phyloP scores from a whole-genome alignment of 2,329 filamentous ascomycete genomes.

The Colletotrichum sp. region DNA sequence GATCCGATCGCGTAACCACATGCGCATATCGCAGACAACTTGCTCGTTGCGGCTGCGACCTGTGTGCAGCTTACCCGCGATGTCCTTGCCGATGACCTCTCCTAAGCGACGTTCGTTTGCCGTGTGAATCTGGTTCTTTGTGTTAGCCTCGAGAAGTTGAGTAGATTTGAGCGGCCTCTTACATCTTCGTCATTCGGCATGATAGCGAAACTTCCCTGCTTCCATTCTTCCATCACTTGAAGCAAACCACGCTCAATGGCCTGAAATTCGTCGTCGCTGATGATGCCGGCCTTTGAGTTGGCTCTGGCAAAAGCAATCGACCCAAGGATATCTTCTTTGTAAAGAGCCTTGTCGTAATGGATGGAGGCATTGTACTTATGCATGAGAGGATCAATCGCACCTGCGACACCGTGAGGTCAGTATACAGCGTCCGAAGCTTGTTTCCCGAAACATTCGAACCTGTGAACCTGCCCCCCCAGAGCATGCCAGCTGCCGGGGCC shows the following conservation, averaged over 20 bases:
- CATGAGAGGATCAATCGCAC: conserved; percentile 24
- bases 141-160: conserved; percentile 24
- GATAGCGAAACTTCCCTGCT: conserved; percentile 28
- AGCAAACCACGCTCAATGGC: conserved; percentile 67
- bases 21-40: conserved; percentile 74
- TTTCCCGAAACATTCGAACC: conserved; percentile 35
- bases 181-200: conserved; percentile 16
- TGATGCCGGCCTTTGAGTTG: conserved; percentile 65
- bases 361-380: conserved; percentile 68
- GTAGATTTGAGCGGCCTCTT: conserved; percentile 9
- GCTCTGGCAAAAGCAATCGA: conserved; percentile 70
- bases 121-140: conserved; percentile 55
- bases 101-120: conserved; percentile 63
- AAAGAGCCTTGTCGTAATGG: conserved; percentile 69
- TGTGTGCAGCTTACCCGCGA: conserved; percentile 76
- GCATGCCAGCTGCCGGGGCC: conserved; percentile 29
- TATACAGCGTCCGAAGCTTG: neutral
- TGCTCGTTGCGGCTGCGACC: conserved; percentile 75
- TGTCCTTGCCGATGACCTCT: conserved; percentile 73
- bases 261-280: conserved; percentile 65
- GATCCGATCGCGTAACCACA: conserved; percentile 55
- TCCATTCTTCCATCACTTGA: conserved; percentile 34
- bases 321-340: conserved; percentile 69
- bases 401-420: neutral
- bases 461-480: conserved; percentile 41